Percentiles rank a stretch among this genome's conserved stretches.
Evolutionary conservation across 2,329 filamentous ascomycete species (phyloP).

Genomic region (Monilinia aucupariae): DNA sequence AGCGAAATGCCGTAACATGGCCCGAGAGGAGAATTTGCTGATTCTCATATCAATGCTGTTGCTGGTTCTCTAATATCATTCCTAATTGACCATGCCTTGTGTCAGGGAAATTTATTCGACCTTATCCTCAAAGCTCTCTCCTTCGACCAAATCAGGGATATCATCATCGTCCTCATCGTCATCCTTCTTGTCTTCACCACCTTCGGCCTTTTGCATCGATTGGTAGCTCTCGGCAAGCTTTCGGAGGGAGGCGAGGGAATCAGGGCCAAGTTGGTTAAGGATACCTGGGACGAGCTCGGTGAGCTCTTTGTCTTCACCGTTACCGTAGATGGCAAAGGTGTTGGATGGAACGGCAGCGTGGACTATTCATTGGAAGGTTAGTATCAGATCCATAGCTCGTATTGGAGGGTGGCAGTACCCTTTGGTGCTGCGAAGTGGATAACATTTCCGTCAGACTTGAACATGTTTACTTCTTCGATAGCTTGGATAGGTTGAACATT

Average conservation of each 20-base stretch:
- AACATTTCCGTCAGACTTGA: slow-evolving; percentile 99
- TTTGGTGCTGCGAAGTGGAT: slow-evolving; percentile 98
- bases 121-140: slow-evolving; percentile 98
- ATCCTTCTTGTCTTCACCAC: slow-evolving; percentile 66
- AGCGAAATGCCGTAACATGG: slow-evolving; percentile 24
- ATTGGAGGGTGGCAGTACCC: slow-evolving; percentile 49
- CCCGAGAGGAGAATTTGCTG: slow-evolving; percentile 19
- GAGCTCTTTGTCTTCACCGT: slow-evolving; percentile 99
- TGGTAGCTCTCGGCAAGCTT: slow-evolving; percentile 99
- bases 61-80: slow-evolving; percentile 19
- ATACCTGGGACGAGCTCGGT: slow-evolving; percentile 99
- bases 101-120: slow-evolving; percentile 38
- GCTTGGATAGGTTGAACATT: slow-evolving; percentile 99
- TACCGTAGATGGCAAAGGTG: slow-evolving; percentile 99
- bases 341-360: slow-evolving; percentile 96
- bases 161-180: slow-evolving; percentile 72
- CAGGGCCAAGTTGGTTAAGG: slow-evolving; percentile 98
- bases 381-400: neutral
- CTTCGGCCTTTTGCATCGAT: slow-evolving; percentile 93
- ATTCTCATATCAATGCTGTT: slow-evolving; percentile 24
- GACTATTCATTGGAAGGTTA: slow-evolving; percentile 50
- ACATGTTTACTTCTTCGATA: slow-evolving; percentile 99
- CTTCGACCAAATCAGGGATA: slow-evolving; percentile 94
- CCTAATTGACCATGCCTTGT: slow-evolving; percentile 5
- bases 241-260: slow-evolving; percentile 93